These are phyloP conservation scores for Phytophthora agathidicida DNA, from an alignment of 352 stramenopile species.

Conservation along the genomic window DNA sequence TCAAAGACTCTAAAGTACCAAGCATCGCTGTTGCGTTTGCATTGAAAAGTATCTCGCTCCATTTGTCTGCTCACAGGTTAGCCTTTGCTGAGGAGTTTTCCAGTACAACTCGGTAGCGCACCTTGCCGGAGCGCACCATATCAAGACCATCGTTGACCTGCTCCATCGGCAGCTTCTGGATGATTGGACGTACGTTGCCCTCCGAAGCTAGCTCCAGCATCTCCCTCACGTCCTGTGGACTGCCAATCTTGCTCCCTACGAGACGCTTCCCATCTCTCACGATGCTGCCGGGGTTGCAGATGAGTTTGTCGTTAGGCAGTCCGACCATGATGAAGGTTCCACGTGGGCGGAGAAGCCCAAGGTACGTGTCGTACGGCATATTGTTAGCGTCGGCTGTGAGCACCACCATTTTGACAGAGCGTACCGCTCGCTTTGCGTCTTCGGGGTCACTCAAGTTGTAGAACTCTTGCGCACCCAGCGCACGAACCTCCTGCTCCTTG, in stretches of 20 bases:
- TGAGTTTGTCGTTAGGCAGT: slow-evolving; percentile 50
- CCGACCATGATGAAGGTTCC: slow-evolving; percentile 72
- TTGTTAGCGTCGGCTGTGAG: slow-evolving; percentile 64
- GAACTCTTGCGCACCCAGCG: slow-evolving; percentile 58
- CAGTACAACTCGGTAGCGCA: slow-evolving; percentile 33
- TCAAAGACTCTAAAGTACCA: too few species aligned
- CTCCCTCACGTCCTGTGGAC: slow-evolving; percentile 43
- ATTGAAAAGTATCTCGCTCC: too few species aligned
- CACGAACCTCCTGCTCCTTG: slow-evolving; percentile 51
- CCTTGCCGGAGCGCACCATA: slow-evolving; percentile 13
- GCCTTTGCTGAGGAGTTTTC: too few species aligned
- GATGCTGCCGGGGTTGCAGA: slow-evolving; percentile 39
- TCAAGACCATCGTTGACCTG: slow-evolving; percentile 19
- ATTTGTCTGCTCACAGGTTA: too few species aligned
- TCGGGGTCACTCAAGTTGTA: slow-evolving; percentile 36
- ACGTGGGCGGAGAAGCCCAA: slow-evolving; percentile 49
- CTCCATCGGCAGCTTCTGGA: slow-evolving; percentile 18
- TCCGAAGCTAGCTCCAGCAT: slow-evolving; percentile 79
- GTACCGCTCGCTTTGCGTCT: slow-evolving; percentile 40
- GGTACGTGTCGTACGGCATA: slow-evolving; percentile 44
- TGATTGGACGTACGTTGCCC: slow-evolving; percentile 51
- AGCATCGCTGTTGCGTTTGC: too few species aligned
- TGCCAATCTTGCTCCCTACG: slow-evolving; percentile 20
- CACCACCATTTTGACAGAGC: slow-evolving; percentile 64
- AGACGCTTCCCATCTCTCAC: slow-evolving; percentile 45